phyloP scores from a whole-genome alignment of 148 eudicot genomes.

The Spergularia marina region DNA sequence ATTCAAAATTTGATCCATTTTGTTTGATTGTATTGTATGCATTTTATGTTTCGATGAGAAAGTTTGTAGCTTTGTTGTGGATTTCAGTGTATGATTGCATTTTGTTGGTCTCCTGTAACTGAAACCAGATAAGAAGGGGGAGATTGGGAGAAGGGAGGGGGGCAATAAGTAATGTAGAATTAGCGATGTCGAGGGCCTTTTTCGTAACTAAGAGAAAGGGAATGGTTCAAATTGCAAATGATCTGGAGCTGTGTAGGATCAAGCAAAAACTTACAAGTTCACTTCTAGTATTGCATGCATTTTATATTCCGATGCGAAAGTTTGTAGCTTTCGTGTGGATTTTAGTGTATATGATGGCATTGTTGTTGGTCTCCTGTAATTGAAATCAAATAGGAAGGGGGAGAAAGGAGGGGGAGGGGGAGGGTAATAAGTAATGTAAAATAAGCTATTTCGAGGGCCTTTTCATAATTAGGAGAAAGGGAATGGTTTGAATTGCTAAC shows the following conservation, averaged over 20 bases:
- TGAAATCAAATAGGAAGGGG: background rate
- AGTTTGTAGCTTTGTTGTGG: background rate
- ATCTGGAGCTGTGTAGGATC: background rate
- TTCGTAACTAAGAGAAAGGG: too few species aligned
- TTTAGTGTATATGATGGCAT: background rate
- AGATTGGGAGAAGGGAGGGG: too few species aligned
- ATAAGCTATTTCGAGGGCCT: too few species aligned
- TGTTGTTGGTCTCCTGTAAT: background rate
- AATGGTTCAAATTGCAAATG: background rate
- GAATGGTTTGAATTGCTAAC: background rate
- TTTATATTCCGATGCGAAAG: background rate
- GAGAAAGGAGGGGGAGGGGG: too few species aligned
- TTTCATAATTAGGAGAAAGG: too few species aligned
- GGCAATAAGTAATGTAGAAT: too few species aligned
- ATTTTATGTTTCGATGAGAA: background rate
- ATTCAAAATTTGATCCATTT: too few species aligned
- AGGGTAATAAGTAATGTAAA: too few species aligned
- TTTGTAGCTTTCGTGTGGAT: background rate
- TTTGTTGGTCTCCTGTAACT: background rate
- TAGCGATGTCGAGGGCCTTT: too few species aligned
- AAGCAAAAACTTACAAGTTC: background rate
- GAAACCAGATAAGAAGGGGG: background rate
- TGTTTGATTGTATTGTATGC: background rate
- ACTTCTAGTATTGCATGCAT: background rate
- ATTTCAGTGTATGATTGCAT: background rate